Conservation (phyloP, 2,329 filamentous ascomycete species). For the Botrytis paeoniae region DNA sequence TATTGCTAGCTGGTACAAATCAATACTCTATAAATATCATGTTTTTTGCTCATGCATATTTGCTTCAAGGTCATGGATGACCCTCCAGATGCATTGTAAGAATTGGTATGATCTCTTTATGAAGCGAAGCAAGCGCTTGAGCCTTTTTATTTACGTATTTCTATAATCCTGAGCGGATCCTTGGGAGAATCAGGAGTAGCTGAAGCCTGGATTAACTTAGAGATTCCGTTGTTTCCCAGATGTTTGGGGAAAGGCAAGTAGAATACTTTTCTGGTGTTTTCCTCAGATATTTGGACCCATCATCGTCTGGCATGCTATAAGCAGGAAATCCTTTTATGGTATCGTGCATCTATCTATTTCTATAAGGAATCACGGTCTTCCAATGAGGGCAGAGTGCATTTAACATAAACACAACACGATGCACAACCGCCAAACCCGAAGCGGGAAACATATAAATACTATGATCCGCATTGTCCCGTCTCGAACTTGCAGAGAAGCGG, state of each 20-base stretch:
- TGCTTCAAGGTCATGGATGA: background rate
- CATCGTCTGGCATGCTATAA: background rate
- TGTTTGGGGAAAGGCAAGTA: background rate
- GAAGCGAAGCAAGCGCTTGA: background rate
- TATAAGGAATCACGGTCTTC: background rate
- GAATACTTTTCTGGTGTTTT: too few relatives aligned
- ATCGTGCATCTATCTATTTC: background rate
- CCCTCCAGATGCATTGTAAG: background rate
- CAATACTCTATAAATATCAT: background rate
- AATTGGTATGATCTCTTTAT: background rate
- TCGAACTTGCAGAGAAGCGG: too few relatives aligned
- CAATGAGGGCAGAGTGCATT: background rate
- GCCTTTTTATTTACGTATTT: background rate
- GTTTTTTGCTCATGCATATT: background rate
- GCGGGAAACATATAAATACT: too few relatives aligned
- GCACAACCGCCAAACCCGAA: background rate
- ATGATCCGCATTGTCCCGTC: too few relatives aligned
- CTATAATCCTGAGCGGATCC: background rate
- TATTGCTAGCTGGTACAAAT: background rate
- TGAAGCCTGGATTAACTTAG: background rate
- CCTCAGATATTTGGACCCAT: too few relatives aligned
- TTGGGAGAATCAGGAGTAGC: background rate
- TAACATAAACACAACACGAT: background rate
- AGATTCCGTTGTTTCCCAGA: background rate
- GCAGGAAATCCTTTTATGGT: background rate